Conservation (phyloP, 2,329 filamentous ascomycete species). For the Fusarium lyarnte region DNA sequence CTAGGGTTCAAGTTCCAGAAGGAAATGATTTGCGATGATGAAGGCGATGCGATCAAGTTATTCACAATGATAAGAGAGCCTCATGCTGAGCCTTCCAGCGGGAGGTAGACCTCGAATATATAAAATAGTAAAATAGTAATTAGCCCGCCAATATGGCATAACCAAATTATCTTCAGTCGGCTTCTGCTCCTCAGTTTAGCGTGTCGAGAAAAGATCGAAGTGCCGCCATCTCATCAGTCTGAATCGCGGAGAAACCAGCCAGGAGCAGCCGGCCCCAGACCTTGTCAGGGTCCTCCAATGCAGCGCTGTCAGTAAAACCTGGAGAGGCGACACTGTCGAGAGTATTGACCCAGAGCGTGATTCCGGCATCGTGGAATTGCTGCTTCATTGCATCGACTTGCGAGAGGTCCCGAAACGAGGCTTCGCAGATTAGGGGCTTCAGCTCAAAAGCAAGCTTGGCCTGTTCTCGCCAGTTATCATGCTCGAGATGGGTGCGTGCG, state of each 20-base stretch:
- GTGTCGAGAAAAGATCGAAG: background rate
- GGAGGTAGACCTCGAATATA: background rate
- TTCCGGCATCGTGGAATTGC: background rate
- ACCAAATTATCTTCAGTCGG: background rate
- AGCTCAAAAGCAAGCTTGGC: background rate
- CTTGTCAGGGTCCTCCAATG: background rate
- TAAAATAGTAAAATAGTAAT: background rate
- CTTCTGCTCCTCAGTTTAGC: background rate
- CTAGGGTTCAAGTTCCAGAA: slow-evolving; percentile 73
- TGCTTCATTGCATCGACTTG: background rate
- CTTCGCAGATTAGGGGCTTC: background rate
- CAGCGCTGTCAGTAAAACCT: background rate
- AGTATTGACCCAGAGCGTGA: background rate
- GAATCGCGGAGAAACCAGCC: background rate
- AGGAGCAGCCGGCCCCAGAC: background rate
- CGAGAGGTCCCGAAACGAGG: background rate
- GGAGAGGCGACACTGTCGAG: background rate
- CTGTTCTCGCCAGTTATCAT: background rate
- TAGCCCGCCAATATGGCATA: background rate
- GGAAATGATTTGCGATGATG: slow-evolving; percentile 74
- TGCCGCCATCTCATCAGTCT: background rate
- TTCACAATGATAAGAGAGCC: slow-evolving; percentile 60
- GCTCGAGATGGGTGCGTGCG: background rate
- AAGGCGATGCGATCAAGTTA: slow-evolving; percentile 64
- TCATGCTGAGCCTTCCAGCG: background rate